These are phyloP conservation scores for Curvularia lunata DNA, from an alignment of 2,329 filamentous ascomycete genomes.

Conservation along the genomic window DNA sequence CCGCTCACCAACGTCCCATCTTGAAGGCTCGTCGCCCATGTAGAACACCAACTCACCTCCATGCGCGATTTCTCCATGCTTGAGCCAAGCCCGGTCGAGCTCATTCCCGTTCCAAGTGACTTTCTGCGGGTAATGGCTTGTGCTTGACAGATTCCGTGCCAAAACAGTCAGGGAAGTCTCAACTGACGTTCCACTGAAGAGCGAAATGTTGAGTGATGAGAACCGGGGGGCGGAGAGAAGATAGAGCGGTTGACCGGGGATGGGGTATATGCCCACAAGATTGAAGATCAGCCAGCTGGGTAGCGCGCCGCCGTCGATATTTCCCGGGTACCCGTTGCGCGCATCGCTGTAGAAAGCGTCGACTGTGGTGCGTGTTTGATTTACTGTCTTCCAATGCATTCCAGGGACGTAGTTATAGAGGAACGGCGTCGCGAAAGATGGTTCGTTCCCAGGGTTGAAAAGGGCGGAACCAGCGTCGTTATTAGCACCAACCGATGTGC, in stretches of 20 bases:
- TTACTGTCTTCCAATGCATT: conserved; percentile 14
- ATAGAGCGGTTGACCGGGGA: not conserved
- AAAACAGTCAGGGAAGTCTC: conserved; percentile 9
- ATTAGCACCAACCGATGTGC: too few relatives aligned
- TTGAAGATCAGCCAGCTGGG: conserved; percentile 56
- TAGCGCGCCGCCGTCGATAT: conserved; percentile 52
- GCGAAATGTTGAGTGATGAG: conserved; percentile 7
- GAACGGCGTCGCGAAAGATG: conserved; percentile 45
- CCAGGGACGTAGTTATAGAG: conserved; percentile 5
- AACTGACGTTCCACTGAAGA: conserved; percentile 10
- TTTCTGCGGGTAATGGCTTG: conserved; percentile 12
- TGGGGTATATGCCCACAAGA: conserved; percentile 44
- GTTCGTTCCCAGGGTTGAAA: conserved; percentile 73
- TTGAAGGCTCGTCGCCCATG: conserved; percentile 9
- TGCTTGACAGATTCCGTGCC: conserved; percentile 9
- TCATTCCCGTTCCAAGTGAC: conserved; percentile 9
- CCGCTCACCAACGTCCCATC: conserved; percentile 11
- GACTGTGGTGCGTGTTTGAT: conserved; percentile 32
- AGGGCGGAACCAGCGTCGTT: too few relatives aligned
- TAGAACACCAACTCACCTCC: conserved; percentile 14
- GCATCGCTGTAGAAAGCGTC: too few relatives aligned
- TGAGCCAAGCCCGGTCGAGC: conserved; percentile 10
- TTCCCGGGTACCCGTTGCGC: conserved; percentile 48
- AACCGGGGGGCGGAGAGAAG: conserved; percentile 40
- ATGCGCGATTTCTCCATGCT: conserved; percentile 7